Conservation (phyloP, 73 alveolate genomes). For the Paramecium pentaurelia region DNA sequence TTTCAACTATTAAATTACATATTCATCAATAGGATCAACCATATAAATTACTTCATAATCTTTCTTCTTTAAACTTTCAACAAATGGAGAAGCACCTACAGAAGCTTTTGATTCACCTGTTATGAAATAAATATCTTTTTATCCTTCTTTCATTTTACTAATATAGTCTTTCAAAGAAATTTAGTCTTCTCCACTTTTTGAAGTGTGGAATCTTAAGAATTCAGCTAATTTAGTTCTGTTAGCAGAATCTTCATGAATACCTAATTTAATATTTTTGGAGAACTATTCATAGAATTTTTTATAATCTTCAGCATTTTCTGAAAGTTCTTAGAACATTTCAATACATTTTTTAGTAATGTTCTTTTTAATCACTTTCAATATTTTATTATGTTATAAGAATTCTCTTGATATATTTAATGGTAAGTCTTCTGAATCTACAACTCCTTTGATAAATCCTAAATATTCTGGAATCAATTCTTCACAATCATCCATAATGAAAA, state of each 20-base stretch:
- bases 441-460: constrained; percentile 98
- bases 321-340: constrained; percentile 97
- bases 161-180: constrained; percentile 96
- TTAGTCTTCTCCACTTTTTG: constrained; percentile 98
- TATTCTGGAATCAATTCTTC: constrained; percentile 99
- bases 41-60: constrained; percentile 98
- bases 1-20: constrained; percentile 97
- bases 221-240: constrained; percentile 97
- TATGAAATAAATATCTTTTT: constrained; percentile 97
- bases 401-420: constrained; percentile 99
- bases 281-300: constrained; percentile 99
- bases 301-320: constrained; percentile 98
- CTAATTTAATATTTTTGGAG: constrained; percentile 97
- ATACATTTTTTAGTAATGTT: constrained; percentile 98
- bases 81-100: constrained; percentile 98
- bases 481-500: constrained; percentile 99
- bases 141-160: constrained; percentile 98
- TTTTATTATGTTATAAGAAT: constrained; percentile 98
- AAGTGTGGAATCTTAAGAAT: constrained; percentile 93
- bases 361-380: constrained; percentile 98
- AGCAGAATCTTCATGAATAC: constrained; percentile 99
- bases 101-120: constrained; percentile 98
- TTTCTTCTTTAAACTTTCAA: constrained; percentile 97
- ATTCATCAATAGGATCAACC: constrained; percentile 99
- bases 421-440: constrained; percentile 98